Evolutionary conservation across 2,329 filamentous ascomycete genomes (phyloP), one percentile per base, ranked within the genome.

Genomic region (Coccinonectria pachysandricola): DNA sequence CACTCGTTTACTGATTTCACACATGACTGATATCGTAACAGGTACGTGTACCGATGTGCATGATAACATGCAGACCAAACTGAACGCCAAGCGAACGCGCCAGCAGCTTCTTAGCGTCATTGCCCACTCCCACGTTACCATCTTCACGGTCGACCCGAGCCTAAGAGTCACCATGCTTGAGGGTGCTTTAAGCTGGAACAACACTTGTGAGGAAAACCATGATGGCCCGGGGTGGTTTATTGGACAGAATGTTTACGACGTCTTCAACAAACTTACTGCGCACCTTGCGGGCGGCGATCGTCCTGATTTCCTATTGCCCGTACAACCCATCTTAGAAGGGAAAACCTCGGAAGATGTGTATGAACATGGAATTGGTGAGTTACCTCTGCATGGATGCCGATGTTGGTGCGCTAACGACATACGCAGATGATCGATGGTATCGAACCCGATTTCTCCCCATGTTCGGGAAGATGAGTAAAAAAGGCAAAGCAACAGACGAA

Each of bases 31-130:
- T 23, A 11, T 25, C 12, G 15, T 3, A 11, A 11, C 12, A 62
- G 59, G 64, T 10, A 85, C 79, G 1, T 85, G 77, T 43, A 86
- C 81, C 8, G 81, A 88, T 37, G 79, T 86, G 11, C 76, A 87
- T 44, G 79, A 86, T 35, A 65, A 75, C 21, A 76, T 86, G 3
- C 65, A 80, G 43, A 69, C 77, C 9, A 75, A 79, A 32, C 63
- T 79, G 34, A 66, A 67, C 24, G 77, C 77, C 10, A 74, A 72
- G 34, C 65, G 73, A 31, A 79, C 70, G 11, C 66, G 75, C n/a
- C 71, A 79, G 42, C 79, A 85, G 45, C 62, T 88, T 1, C 60
- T 76, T 7, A 78, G 74, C 34, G 80, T 87, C 14, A 75, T 87
- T 29, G 70, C 77, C 18, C 79, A 86, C 42, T 77, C 80, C 1